Evolutionary conservation across 768 basidiomycete genomes (phyloP).

Genomic region (Podaxis rugospora): DNA sequence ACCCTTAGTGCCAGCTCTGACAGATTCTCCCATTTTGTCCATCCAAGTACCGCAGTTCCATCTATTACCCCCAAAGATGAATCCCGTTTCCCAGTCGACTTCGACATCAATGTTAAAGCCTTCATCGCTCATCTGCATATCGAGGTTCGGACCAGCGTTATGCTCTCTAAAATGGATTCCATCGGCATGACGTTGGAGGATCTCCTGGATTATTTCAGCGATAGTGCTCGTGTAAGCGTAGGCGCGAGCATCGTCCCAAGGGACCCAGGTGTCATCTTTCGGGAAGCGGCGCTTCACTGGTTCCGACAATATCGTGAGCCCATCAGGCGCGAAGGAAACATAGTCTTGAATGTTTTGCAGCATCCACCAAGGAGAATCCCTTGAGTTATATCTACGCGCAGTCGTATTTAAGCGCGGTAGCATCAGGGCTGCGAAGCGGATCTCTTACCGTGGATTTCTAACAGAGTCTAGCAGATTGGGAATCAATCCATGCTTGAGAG

Average conservation of each 20-base stretch:
- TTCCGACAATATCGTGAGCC: slow-evolving; percentile 74
- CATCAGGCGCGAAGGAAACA: slow-evolving; percentile 77
- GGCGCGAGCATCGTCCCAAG: slow-evolving; percentile 83
- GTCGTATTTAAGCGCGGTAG: not conserved
- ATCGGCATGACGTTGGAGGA: slow-evolving; percentile 87
- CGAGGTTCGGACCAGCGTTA: slow-evolving; percentile 95
- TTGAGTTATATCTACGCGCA: slow-evolving; percentile 76
- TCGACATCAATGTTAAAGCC: slow-evolving; percentile 92
- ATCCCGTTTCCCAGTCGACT: slow-evolving; percentile 95
- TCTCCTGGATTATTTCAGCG: slow-evolving; percentile 96
- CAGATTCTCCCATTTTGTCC: slow-evolving; percentile 98
- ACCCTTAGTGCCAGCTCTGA: slow-evolving; percentile 90
- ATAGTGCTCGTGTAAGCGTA: slow-evolving; percentile 79
- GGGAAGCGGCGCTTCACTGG: slow-evolving; percentile 92
- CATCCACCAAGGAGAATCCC: slow-evolving; percentile 99
- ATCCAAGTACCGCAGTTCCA: slow-evolving; percentile 95
- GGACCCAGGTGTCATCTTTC: slow-evolving; percentile 87
- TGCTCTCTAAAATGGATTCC: slow-evolving; percentile 95
- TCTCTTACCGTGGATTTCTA: slow-evolving; percentile 67
- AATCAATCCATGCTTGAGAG: slow-evolving; percentile 92
- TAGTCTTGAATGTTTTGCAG: slow-evolving; percentile 98
- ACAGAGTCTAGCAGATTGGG: slow-evolving; percentile 93
- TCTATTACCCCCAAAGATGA: slow-evolving; percentile 83
- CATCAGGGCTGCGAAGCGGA: not conserved
- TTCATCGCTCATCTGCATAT: slow-evolving; percentile 90